phyloP scores from a whole-genome alignment of 495 filamentous ascomycete species.

The Tuber melanosporum region DNA sequence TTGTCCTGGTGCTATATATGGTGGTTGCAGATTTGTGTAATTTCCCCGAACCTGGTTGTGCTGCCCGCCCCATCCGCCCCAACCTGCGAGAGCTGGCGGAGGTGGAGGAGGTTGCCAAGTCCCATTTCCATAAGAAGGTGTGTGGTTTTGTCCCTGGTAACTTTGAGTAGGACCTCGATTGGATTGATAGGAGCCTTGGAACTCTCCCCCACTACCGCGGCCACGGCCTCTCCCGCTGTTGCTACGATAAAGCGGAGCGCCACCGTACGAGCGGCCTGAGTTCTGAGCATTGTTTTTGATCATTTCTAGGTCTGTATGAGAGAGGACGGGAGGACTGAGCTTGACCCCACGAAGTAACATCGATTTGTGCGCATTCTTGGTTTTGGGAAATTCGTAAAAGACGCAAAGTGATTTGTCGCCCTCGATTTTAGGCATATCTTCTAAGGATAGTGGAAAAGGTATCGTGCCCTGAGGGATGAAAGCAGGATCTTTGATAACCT shows the following conservation, averaged over 20 bases:
- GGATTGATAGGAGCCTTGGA: constrained; percentile 8
- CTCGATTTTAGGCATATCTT: constrained; percentile 66
- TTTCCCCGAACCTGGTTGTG: background rate
- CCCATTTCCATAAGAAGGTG: constrained; percentile 28
- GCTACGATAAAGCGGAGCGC: constrained; percentile 53
- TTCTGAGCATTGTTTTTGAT: constrained; percentile 55
- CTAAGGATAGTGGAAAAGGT: constrained; percentile 57
- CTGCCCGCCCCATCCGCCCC: constrained; percentile 8
- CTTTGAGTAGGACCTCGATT: background rate
- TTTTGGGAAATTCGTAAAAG: constrained; percentile 71
- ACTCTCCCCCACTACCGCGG: constrained; percentile 12
- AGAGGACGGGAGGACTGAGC: constrained; percentile 61
- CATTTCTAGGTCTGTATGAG: constrained; percentile 63
- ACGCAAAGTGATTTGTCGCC: constrained; percentile 82
- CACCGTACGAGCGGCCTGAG: constrained; percentile 59
- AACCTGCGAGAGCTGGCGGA: constrained; percentile 19
- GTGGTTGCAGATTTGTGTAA: background rate
- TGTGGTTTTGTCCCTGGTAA: background rate
- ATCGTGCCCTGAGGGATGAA: constrained; percentile 70
- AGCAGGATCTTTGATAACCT: constrained; percentile 68
- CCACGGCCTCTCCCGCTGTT: constrained; percentile 46
- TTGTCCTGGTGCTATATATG: background rate
- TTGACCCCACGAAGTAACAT: constrained; percentile 84
- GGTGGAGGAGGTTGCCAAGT: constrained; percentile 34
- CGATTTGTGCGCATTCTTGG: constrained; percentile 72